Evolutionary conservation across 176 grass and related monocot genomes (phyloP).

Genomic region (Avena sativa): DNA sequence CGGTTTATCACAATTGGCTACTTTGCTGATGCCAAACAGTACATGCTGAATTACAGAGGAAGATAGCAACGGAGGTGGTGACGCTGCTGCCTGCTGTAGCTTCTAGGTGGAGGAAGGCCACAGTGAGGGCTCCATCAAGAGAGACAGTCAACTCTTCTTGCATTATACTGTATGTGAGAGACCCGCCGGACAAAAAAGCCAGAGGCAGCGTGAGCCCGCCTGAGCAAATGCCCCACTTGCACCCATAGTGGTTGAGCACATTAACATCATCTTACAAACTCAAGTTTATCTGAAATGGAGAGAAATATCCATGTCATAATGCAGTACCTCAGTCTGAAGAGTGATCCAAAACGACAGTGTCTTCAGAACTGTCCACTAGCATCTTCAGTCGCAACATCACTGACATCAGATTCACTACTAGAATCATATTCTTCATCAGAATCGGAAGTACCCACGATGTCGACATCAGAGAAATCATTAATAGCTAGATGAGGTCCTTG

Average conservation of each 20-base stretch:
- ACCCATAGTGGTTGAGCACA: not conserved
- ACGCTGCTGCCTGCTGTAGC: not conserved
- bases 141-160: not conserved
- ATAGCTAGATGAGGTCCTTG: conserved; percentile 31
- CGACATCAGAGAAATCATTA: conserved; percentile 35
- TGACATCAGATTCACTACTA: conserved; percentile 44
- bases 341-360: conserved; percentile 34
- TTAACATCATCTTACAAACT: not conserved
- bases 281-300: not conserved
- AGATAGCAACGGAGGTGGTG: not conserved
- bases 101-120: not conserved
- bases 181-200: not conserved
- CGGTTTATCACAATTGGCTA: not conserved
- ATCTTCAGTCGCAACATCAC: conserved; percentile 30
- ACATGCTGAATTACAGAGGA: not conserved
- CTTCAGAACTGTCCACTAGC: conserved; percentile 35
- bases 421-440: conserved; percentile 42
- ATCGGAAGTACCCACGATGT: conserved; percentile 24
- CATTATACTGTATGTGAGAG: not conserved
- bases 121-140: not conserved
- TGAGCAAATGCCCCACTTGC: not conserved
- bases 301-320: conserved; percentile 1
- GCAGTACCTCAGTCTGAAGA: not conserved
- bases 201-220: not conserved
- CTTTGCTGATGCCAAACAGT: not conserved